Evolutionary conservation across 257 asterid genomes (phyloP), one percentile per base, ranked within the genome.

Genomic region (Verbascum thapsus): DNA sequence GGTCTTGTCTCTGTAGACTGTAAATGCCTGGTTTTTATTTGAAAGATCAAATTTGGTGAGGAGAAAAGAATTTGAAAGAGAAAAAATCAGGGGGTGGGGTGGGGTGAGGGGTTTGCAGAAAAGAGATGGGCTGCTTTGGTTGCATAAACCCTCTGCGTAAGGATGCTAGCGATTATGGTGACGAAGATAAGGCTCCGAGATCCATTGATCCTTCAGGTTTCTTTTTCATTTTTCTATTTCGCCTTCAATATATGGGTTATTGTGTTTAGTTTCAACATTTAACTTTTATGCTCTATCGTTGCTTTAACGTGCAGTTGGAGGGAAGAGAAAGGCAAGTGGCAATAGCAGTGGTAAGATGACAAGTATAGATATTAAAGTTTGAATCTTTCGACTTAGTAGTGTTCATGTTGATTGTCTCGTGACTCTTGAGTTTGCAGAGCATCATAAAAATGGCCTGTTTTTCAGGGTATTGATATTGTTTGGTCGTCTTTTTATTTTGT

Each of bases 71-170:
- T 32, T 58, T 39, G 34, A 18, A 60, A 32, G 42, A 60, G 52
- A 6, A 12, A 49, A 34, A 41, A 37, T 10, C 45, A 44, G 50
- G 16, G 0, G n/a, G 42, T 16, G 54, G 47, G 54, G n/a, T n/a
- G n/a, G n/a, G n/a, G n/a, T n/a, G n/a, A n/a, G n/a, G n/a, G n/a
- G n/a, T n/a, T n/a, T 12, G 23, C 17, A 10, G 39, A 8, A 61
- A 38, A 64, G 62, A 57, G 65, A 91, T 91, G 98, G 79, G 86
- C 22, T 91, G 98, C 34, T 91, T 91, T 76, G 69, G 87, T 80
- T 88, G 96, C 77, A 77, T 84, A 35, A 78, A 68, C 30, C 81
- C 77, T 68, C 72, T 70, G 56, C 78, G 40, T n/a, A 84, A 83
- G 78, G 77, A 81, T 76, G 84, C 58, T 32, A 76, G 79, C 68